These are phyloP conservation scores for Cordyceps militaris DNA, from an alignment of 2,329 filamentous ascomycete genomes.

Conservation along the genomic window DNA sequence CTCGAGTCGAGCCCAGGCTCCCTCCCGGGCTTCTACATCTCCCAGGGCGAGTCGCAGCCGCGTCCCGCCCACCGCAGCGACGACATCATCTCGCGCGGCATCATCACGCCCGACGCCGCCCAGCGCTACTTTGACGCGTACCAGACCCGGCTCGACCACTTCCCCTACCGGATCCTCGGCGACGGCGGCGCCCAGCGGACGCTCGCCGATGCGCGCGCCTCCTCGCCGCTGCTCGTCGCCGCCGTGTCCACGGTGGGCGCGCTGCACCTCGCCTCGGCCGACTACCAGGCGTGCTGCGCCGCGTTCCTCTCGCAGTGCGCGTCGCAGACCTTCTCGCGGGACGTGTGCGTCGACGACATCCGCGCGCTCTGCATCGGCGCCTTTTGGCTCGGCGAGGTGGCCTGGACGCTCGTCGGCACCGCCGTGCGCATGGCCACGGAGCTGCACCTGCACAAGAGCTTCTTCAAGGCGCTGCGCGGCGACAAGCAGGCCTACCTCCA, in stretches of 20 bases:
- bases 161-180: slow-evolving; percentile 13
- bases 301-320: slow-evolving; percentile 13
- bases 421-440: slow-evolving; percentile 52
- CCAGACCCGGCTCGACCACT: slow-evolving; percentile 12
- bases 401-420: slow-evolving; percentile 54
- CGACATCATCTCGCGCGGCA: slow-evolving; percentile 9
- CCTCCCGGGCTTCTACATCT: slow-evolving; percentile 10
- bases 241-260: slow-evolving; percentile 13
- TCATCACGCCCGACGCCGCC: slow-evolving; percentile 11
- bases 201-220: slow-evolving; percentile 4
- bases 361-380: slow-evolving; percentile 54
- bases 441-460: slow-evolving; percentile 47
- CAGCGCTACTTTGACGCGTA: slow-evolving; percentile 11
- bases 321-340: slow-evolving; percentile 8
- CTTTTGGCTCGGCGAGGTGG: slow-evolving; percentile 56
- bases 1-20: slow-evolving; percentile 5
- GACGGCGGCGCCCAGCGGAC: slow-evolving; percentile 6
- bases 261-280: slow-evolving; percentile 11
- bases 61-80: slow-evolving; percentile 1
- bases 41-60: slow-evolving; percentile 4
- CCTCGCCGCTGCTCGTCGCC: slow-evolving; percentile 13
- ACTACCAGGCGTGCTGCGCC: slow-evolving; percentile 9
- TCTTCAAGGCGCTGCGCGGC: slow-evolving; percentile 39
- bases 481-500: slow-evolving; percentile 43
- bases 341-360: slow-evolving; percentile 51